Percentiles rank a stretch among this genome's conserved stretches.
Evolutionary conservation across 352 stramenopile species (phyloP).

Genomic region (Aphanomyces stellatus): DNA sequence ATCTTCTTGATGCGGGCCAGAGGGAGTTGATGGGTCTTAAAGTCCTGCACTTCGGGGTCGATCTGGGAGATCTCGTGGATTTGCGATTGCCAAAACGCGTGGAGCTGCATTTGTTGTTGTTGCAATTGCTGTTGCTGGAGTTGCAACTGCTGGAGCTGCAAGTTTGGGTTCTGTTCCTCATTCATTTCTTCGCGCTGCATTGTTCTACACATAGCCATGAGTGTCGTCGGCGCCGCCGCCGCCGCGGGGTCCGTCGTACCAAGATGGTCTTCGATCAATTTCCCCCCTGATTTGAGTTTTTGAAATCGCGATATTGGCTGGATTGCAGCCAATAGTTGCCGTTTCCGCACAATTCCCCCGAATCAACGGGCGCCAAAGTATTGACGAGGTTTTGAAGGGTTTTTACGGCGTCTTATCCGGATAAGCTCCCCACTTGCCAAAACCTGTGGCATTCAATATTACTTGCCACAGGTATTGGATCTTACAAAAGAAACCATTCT

Average conservation of each 20-base stretch:
- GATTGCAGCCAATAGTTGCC: conserved; percentile 7
- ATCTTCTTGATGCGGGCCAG: conserved; percentile 94
- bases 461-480: too few species aligned
- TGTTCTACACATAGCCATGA: neutral
- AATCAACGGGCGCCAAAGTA: too few species aligned
- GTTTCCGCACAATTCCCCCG: neutral
- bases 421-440: too few species aligned
- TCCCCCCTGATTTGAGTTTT: conserved; percentile 6
- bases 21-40: conserved; percentile 85
- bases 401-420: neutral
- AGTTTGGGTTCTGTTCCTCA: conserved; percentile 29
- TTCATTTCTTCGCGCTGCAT: conserved; percentile 20
- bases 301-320: conserved; percentile 12
- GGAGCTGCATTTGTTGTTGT: conserved; percentile 75
- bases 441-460: too few species aligned
- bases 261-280: too few species aligned
- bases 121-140: conserved; percentile 83
- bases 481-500: too few species aligned
- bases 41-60: conserved; percentile 75
- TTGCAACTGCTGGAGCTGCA: conserved; percentile 84
- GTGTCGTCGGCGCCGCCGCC: neutral
- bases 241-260: too few species aligned
- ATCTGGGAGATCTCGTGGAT: conserved; percentile 85
- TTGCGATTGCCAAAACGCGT: conserved; percentile 84
- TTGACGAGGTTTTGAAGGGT: neutral